Evolutionary conservation across 805 yeast species (phyloP).

Genomic region (Nematodospora valgi): DNA sequence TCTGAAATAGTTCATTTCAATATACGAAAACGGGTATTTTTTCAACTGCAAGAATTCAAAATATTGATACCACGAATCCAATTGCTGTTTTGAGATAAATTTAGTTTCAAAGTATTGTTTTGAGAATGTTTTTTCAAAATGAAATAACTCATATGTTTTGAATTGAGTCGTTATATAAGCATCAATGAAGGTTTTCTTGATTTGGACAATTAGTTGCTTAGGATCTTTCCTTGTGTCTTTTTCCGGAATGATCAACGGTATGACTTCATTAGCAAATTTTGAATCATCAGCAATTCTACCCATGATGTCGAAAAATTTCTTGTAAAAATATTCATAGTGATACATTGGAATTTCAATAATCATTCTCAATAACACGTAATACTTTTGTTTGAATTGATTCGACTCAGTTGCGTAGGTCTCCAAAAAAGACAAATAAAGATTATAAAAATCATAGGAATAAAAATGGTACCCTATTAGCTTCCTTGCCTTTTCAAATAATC

Average conservation of each 20-base stretch:
- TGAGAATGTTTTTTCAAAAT: slow-evolving; percentile 43
- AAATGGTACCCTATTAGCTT: slow-evolving; percentile 49
- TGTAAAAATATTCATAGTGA: slow-evolving; percentile 48
- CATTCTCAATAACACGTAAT: slow-evolving; percentile 43
- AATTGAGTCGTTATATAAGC: slow-evolving; percentile 54
- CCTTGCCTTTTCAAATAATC: slow-evolving; percentile 47
- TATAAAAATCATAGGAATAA: slow-evolving; percentile 49
- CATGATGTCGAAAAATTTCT: slow-evolving; percentile 22
- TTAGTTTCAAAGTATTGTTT: slow-evolving; percentile 33
- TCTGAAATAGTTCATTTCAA: slow-evolving; percentile 43
- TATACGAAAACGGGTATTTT: slow-evolving; percentile 19
- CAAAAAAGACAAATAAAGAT: slow-evolving; percentile 44
- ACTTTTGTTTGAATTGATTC: slow-evolving; percentile 27
- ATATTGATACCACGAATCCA: slow-evolving; percentile 59
- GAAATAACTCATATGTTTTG: slow-evolving; percentile 46
- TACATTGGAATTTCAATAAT: slow-evolving; percentile 55
- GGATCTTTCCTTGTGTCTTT: slow-evolving; percentile 17
- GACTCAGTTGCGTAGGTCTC: slow-evolving; percentile 25
- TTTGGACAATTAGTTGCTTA: slow-evolving; percentile 29
- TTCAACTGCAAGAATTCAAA: slow-evolving; percentile 48
- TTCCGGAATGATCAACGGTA: slow-evolving; percentile 13
- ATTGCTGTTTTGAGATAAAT: slow-evolving; percentile 39
- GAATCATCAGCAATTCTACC: slow-evolving; percentile 9
- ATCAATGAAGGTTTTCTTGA: slow-evolving; percentile 50
- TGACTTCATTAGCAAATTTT: slow-evolving; percentile 8